phyloP scores from a whole-genome alignment of 1,139 yeast species.

The Scheffersomyces insectosa region DNA sequence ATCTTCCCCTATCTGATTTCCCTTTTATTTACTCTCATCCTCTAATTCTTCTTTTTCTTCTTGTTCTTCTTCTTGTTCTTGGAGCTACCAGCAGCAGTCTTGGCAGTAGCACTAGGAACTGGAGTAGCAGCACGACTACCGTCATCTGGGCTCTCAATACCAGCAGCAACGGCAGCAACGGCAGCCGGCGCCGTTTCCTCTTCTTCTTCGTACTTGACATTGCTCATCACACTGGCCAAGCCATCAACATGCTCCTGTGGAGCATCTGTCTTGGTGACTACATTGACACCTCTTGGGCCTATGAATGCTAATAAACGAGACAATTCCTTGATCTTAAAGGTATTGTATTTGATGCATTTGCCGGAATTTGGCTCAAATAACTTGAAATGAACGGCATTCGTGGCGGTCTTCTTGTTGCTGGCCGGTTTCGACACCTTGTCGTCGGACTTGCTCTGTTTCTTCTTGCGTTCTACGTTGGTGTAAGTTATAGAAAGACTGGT shows the following conservation, averaged over 20 bases:
- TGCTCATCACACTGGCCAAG: conserved; percentile 44
- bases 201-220: conserved; percentile 33
- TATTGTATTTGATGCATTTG: conserved; percentile 59
- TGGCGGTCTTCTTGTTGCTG: conserved; percentile 20
- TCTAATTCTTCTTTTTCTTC: conserved; percentile 14
- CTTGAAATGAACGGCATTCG: conserved; percentile 58
- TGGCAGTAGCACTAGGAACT: conserved; percentile 2
- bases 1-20: too few species aligned
- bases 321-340: conserved; percentile 72
- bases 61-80: conserved; percentile 12
- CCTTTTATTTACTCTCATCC: background rate
- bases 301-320: conserved; percentile 77
- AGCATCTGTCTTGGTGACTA: conserved; percentile 21
- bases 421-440: conserved; percentile 21
- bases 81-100: conserved; percentile 1
- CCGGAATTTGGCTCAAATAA: conserved; percentile 74
- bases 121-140: conserved; percentile 1
- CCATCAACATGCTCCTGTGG: conserved; percentile 21
- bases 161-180: background rate
- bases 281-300: conserved; percentile 77
- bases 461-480: conserved; percentile 28
- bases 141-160: background rate
- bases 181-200: conserved; percentile 4
- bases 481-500: conserved; percentile 43
- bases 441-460: conserved; percentile 11